Evolutionary conservation across 192 early-diverging fungal species (phyloP).

Genomic region (Umbelopsis ramanniana): DNA sequence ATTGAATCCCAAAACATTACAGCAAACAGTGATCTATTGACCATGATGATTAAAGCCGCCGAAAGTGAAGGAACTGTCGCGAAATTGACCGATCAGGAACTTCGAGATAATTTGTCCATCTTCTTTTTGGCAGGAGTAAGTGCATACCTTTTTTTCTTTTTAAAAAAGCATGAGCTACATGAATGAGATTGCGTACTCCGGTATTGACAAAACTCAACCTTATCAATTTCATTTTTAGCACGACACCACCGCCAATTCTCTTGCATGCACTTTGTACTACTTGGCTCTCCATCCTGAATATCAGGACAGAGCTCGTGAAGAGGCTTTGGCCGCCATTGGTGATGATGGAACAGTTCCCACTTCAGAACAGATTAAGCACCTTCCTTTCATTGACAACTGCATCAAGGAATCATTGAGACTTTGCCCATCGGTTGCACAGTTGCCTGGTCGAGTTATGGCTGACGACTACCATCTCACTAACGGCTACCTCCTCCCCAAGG

Average conservation of each 20-base stretch:
- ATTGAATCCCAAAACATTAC: slow-evolving; percentile 2
- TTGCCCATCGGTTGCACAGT: slow-evolving; percentile 3
- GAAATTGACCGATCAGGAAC: slow-evolving; percentile 24
- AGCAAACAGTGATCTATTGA: slow-evolving; percentile 35
- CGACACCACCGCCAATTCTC: slow-evolving; percentile 37
- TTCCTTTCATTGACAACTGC: slow-evolving; percentile 9
- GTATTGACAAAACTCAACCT: neutral
- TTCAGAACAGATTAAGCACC: slow-evolving; percentile 23
- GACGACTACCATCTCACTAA: slow-evolving; percentile 17
- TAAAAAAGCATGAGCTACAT: neutral
- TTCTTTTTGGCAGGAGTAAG: slow-evolving; percentile 29
- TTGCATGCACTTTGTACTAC: slow-evolving; percentile 25
- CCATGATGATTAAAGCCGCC: slow-evolving; percentile 34
- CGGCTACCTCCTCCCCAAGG: slow-evolving; percentile 25
- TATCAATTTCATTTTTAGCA: slow-evolving; percentile 14
- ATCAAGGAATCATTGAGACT: slow-evolving; percentile 23
- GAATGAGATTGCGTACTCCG: neutral
- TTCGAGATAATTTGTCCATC: slow-evolving; percentile 25
- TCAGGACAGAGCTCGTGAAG: slow-evolving; percentile 36
- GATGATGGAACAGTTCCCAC: slow-evolving; percentile 48
- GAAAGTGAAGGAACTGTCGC: neutral
- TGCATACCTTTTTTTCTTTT: neutral
- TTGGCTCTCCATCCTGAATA: slow-evolving; percentile 24
- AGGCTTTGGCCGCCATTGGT: slow-evolving; percentile 28
- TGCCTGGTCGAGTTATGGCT: neutral